Base-by-base conservation (phyloP, 75 land plant species). In the Chamaecyparis obtusa region DNA sequence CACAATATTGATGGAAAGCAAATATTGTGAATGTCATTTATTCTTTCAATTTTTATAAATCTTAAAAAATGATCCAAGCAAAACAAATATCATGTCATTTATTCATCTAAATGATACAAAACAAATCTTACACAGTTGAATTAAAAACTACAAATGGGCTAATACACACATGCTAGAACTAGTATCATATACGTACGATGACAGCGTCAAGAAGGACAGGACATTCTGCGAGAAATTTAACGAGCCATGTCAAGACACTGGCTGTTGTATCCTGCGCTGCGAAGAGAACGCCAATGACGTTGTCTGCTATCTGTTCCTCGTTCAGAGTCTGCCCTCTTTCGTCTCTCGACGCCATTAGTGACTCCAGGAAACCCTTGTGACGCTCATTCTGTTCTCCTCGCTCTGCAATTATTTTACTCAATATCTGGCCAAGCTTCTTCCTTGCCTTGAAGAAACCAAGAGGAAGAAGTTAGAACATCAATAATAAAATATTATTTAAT, bases 251-350 rank as follows among this genome's bases (percentile, higher is more conserved):
- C 79, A 97, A 89, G 82, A 87, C 93, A 87, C 94, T 95, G 1
- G 95, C 99, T 1, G 99, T 93, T 19, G 97, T 93, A 88, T 93
- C 95, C 72, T 93, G 98, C 57, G 98, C 95, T 33, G 96, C 96
- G 78, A 96, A 95, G 19, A 96, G 92, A 0, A 92, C 93, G 5
- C 99, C 99, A n/a, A 97, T 95, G 49, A 97, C 88, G 91, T 97
- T 97, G 87, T 97, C 99, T 10, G 92, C 95, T 14, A 97, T 93
- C 88, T 97, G 99, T 21, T 94, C 92, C 37, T 95, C 95, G 15
- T 94, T 93, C 57, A 97, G 93, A 55, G 86, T 30, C 72, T 86
- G 84, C 16, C 90, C 92, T 15, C 87, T 87, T 48, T 90, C 91
- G 69, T 95, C 93, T 56, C 83, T 54, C 27, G 89, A 90, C 0